Percentiles rank a stretch among this genome's conserved stretches.
Evolutionary conservation across 345 rosid species (phyloP).

Genomic region (Eucalyptus urophylla): DNA sequence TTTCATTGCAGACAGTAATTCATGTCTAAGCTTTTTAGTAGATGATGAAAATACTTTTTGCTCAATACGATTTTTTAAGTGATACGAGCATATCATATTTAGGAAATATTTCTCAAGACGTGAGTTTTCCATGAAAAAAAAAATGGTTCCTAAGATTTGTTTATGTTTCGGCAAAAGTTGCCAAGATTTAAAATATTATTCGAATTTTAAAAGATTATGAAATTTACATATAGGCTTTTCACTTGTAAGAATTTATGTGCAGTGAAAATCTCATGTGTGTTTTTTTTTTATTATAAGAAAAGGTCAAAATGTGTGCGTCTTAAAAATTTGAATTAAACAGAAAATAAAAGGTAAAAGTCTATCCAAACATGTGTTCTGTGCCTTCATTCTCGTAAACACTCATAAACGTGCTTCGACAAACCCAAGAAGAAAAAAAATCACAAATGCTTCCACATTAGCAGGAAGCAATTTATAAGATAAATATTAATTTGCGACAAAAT

Average conservation of each 20-base stretch:
- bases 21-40: no score
- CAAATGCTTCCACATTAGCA: background rate
- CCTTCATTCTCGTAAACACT: background rate
- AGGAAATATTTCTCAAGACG: background rate
- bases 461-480: background rate
- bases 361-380: background rate
- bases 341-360: background rate
- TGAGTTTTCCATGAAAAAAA: background rate
- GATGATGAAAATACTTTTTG: background rate
- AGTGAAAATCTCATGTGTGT: background rate
- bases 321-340: background rate
- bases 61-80: no score
- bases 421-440: background rate
- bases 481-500: background rate
- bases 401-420: background rate
- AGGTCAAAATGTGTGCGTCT: background rate
- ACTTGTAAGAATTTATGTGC: background rate
- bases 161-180: background rate
- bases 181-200: background rate
- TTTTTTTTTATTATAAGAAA: background rate
- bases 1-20: background rate
- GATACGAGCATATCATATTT: accelerated
- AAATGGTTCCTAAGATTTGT: background rate
- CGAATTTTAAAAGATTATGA: background rate
- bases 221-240: background rate